A percentile compares a stretch with the other conserved stretches of the same genome.
Evolutionary conservation across 2,329 filamentous ascomycete species (phyloP).

Genomic region (Colletotrichum destructivum): DNA sequence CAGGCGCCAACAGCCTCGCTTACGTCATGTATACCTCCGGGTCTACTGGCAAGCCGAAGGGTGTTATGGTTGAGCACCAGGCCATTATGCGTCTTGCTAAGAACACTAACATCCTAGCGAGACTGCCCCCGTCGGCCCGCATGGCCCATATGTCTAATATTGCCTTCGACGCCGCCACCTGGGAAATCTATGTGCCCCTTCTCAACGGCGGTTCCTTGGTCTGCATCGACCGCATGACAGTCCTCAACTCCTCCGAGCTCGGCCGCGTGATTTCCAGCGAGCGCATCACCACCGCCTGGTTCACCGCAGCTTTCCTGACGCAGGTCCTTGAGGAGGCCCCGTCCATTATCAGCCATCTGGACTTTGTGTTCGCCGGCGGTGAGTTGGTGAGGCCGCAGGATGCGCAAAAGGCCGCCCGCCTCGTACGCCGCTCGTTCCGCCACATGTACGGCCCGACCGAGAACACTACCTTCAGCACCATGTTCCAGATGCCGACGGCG

Average conservation of each 20-base stretch:
- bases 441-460: constrained; percentile 44
- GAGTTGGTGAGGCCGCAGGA: constrained; percentile 44
- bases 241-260: constrained; percentile 35
- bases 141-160: constrained; percentile 35
- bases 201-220: constrained; percentile 44
- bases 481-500: neutral
- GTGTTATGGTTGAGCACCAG: constrained; percentile 55
- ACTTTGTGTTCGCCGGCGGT: constrained; percentile 54
- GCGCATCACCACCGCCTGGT: constrained; percentile 54
- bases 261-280: constrained; percentile 45
- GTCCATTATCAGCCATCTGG: constrained; percentile 51
- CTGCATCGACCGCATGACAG: constrained; percentile 43
- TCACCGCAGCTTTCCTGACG: constrained; percentile 39
- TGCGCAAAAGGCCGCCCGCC: neutral
- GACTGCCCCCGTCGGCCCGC: too few relatives aligned
- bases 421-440: neutral
- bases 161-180: constrained; percentile 43
- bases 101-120: too few relatives aligned
- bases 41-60: constrained; percentile 65
- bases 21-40: constrained; percentile 67
- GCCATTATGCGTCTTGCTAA: constrained; percentile 41
- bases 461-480: constrained; percentile 14
- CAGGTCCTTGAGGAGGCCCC: constrained; percentile 50
- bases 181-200: constrained; percentile 44
- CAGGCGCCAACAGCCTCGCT: constrained; percentile 38